Evolutionary conservation across 345 rosid species (phyloP).

Genomic region (Raphanus raphanistrum): DNA sequence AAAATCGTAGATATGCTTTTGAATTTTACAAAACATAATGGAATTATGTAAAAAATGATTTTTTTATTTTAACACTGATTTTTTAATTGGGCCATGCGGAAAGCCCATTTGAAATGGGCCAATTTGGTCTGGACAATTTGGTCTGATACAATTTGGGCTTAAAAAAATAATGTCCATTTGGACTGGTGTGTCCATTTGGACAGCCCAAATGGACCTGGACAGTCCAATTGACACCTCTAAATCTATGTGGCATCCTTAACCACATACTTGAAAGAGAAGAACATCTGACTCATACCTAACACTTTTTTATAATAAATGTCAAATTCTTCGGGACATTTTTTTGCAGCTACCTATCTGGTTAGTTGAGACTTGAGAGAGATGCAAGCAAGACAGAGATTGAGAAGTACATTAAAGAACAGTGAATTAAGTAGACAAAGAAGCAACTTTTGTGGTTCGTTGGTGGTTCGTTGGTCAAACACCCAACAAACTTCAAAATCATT

Average conservation of each 20-base stretch:
- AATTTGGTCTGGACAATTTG: too few relatives aligned
- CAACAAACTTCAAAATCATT: conserved; percentile 30
- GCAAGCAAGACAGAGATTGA: conserved; percentile 6
- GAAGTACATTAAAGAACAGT: conserved; percentile 26
- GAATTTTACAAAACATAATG: too few relatives aligned
- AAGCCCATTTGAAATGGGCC: too few relatives aligned
- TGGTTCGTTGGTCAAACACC: conserved; percentile 33
- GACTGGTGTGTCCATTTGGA: too few relatives aligned
- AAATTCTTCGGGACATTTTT: conserved; percentile 6
- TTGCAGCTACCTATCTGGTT: conserved; percentile 6
- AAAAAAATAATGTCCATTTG: too few relatives aligned
- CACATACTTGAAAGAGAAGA: not conserved
- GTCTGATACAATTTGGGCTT: too few relatives aligned
- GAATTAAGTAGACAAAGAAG: conserved; percentile 30
- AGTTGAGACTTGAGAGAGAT: not conserved
- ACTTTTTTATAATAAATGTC: not conserved
- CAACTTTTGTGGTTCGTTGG: conserved; percentile 30
- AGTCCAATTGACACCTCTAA: too few relatives aligned
- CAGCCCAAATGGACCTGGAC: too few relatives aligned
- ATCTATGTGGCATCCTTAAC: not conserved
- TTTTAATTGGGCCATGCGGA: too few relatives aligned
- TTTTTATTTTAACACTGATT: too few relatives aligned
- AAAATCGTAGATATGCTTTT: too few relatives aligned
- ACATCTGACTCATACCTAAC: conserved; percentile 1
- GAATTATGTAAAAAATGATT: too few relatives aligned